A percentile compares a stretch with the other conserved stretches of the same genome.
These are phyloP conservation scores for Ogataea saltuana DNA, from an alignment of 805 yeast genomes.

Conservation along the genomic window DNA sequence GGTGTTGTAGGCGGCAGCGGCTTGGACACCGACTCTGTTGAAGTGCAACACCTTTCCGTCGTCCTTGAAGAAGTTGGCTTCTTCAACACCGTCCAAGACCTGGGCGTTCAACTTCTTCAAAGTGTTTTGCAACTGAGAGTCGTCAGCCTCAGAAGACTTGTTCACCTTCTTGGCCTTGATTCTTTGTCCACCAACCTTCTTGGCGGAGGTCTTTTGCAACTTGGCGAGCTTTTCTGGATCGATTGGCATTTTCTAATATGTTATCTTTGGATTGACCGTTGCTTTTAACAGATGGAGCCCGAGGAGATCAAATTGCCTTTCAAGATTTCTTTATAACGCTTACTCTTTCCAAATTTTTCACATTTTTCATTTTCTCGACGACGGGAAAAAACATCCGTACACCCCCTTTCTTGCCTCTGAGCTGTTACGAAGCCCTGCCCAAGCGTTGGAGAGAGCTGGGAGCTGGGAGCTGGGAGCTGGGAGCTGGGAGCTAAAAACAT, in stretches of 20 bases:
- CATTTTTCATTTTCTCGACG: constrained; percentile 20
- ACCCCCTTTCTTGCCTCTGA: no score
- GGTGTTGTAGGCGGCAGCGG: constrained; percentile 86
- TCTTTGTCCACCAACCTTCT: constrained; percentile 85
- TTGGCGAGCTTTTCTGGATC: constrained; percentile 94
- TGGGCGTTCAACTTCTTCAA: constrained; percentile 87
- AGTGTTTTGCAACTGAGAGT: constrained; percentile 85
- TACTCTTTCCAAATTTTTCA: constrained; percentile 16
- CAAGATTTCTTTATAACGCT: not conserved
- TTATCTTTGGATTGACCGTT: no score
- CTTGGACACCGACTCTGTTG: constrained; percentile 95
- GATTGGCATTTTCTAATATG: constrained; percentile 72
- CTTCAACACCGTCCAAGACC: constrained; percentile 86
- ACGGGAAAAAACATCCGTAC: constrained; percentile 3
- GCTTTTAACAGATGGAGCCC: constrained; percentile 1
- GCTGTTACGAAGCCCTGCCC: constrained; percentile 19
- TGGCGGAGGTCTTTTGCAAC: constrained; percentile 81
- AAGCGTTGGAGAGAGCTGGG: no score
- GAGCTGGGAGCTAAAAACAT: no score
- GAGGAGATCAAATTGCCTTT: not conserved
- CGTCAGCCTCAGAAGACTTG: constrained; percentile 74
- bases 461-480: no score
- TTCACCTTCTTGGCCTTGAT: constrained; percentile 82
- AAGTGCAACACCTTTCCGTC: constrained; percentile 96
- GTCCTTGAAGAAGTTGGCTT: constrained; percentile 96